Base-by-base conservation (phyloP, 2,329 filamentous ascomycete genomes). In the Fusarium tricinctum region DNA sequence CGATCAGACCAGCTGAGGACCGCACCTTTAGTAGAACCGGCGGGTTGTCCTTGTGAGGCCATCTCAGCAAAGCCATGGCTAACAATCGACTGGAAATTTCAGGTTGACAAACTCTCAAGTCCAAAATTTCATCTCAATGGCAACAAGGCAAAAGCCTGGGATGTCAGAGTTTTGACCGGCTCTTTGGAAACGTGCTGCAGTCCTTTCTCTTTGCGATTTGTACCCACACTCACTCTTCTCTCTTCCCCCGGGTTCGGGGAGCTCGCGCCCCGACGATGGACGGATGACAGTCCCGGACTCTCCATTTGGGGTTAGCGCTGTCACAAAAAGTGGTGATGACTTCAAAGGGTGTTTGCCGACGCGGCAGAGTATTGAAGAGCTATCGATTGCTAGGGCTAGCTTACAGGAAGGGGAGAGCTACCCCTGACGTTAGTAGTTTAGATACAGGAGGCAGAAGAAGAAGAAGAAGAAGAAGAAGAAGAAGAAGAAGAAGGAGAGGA, bases 1-100 rank as follows among this genome's bases (percentile, higher is more conserved):
- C 73, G 44, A 79, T 78, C 22, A 78, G 67, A 12, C 68, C 66
- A 47, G 76, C 62, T 23, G 77, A 79, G 22, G 77, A 78, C 15
- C 77, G 75, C 50, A 75, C 44, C 52, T 73, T 63, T 43, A 79
- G 63, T 19, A 77, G 58, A 17, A 70, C 22, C 4, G 77, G 77
- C 33, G 71, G 73, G 56, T 75, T 74, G 57, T 54, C 61, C 20
- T 58, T 55, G 30, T 38, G 51, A 22, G 42, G 39, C 70, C 67
- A 66, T 22, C 60, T 49, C 43, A 50, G 44, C 17, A 48, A 47
- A 15, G 43, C 23, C 74, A 76, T 77, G 19, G 33, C 23, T 22
- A 32, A 42, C 10, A 66, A 38, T 46, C 23, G 28, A 46, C 20
- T 39, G 17, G 17, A 17, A 26, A 12, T 22, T 17, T n/a, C 39